Evolutionary conservation across 106 monocot species (phyloP).

Genomic region (Dactylorhiza incarnata): DNA sequence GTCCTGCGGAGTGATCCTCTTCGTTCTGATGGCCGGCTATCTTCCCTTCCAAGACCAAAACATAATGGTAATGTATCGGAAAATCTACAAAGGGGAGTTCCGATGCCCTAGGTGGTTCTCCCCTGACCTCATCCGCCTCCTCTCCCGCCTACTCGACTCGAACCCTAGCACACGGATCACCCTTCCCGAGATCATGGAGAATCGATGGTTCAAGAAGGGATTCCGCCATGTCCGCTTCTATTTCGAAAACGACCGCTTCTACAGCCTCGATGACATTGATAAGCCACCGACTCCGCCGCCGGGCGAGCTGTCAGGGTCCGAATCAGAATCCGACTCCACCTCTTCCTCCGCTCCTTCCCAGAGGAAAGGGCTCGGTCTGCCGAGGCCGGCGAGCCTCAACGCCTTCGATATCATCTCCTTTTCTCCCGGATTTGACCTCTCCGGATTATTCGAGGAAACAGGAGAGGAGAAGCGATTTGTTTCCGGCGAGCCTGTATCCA

Average conservation of each 20-base stretch:
- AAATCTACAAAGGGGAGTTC: constrained; percentile 31
- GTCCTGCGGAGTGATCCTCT: constrained; percentile 22
- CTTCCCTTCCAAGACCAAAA: constrained; percentile 26
- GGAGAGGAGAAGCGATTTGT: no score
- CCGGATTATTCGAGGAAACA: no score
- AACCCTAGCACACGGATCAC: constrained; percentile 28
- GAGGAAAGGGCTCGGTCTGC: no score
- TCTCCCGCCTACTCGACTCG: constrained; percentile 20
- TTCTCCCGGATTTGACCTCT: no score
- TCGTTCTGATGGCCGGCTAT: constrained; percentile 28
- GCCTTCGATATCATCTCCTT: no score
- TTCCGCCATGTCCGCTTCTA: constrained; percentile 10
- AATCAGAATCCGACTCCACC: neutral
- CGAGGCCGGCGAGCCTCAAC: no score
- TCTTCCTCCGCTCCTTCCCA: neutral
- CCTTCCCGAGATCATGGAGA: constrained; percentile 34
- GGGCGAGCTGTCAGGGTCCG: neutral
- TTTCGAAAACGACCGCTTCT: no score
- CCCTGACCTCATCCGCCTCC: constrained; percentile 6
- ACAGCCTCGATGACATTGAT: no score
- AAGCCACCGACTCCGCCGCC: no score
- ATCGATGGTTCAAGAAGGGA: constrained; percentile 32
- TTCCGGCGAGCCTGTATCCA: no score
- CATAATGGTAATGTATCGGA: constrained; percentile 27
- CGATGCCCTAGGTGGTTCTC: constrained; percentile 33